Percentiles rank a stretch among this genome's conserved stretches.
Conservation (phyloP, 176 grass and related monocot species). For the Alopecurus myosuroides region DNA sequence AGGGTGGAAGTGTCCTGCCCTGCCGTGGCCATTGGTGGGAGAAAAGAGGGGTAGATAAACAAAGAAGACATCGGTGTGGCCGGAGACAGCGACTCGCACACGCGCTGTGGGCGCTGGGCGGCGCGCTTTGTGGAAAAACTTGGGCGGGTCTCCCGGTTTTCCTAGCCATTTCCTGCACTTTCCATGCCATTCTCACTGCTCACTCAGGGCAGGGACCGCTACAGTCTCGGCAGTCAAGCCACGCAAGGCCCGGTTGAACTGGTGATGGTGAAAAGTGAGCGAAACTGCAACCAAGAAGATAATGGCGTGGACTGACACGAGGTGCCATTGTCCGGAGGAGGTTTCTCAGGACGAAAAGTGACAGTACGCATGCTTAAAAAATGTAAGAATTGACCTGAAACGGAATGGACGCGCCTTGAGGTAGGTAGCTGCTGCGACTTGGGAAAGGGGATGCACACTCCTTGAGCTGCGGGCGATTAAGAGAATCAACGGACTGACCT, state of each 20-base stretch:
- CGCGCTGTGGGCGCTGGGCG: not conserved
- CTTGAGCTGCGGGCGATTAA: not conserved
- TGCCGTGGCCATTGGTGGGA: not conserved
- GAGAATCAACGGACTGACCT: not conserved
- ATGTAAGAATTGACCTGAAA: not conserved
- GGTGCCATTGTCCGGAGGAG: not conserved
- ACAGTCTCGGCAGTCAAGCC: not conserved
- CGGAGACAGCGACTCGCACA: not conserved
- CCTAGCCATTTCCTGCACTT: slow-evolving; percentile 40
- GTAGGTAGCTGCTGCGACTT: not conserved
- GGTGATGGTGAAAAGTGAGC: not conserved
- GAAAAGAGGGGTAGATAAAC: not conserved
- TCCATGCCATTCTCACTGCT: not conserved
- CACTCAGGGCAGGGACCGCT: not conserved
- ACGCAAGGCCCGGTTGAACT: not conserved
- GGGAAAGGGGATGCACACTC: not conserved
- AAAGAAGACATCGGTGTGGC: not conserved
- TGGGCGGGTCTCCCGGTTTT: slow-evolving; percentile 13
- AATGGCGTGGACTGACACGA: not conserved
- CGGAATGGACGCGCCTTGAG: not conserved
- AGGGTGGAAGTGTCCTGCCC: not conserved
- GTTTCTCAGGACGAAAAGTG: no score
- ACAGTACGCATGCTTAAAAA: not conserved
- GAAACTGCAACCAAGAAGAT: not conserved
- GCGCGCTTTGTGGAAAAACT: slow-evolving; percentile 21